Evolutionary conservation across 2,329 filamentous ascomycete genomes (phyloP).

Genomic region (Boeremia lycopersici): DNA sequence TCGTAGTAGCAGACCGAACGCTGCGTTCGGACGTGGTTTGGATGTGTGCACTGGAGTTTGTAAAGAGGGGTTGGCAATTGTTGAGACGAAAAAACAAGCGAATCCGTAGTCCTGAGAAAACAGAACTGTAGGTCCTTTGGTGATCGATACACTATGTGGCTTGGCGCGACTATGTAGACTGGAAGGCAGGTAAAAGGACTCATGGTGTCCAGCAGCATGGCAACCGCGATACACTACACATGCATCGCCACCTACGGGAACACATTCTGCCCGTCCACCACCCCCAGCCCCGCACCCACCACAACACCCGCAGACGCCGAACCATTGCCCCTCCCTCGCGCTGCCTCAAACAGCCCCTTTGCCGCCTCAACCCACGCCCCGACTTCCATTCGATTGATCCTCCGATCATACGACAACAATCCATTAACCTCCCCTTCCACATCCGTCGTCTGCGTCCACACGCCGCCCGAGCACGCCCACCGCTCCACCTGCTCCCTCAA

Average conservation of each 20-base stretch:
- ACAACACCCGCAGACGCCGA: constrained; percentile 1
- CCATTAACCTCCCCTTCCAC: constrained; percentile 78
- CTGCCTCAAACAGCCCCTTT: constrained; percentile 62
- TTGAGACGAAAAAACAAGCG: no score
- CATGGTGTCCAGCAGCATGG: no score
- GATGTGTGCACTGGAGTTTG: no score
- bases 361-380: constrained; percentile 67
- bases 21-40: no score
- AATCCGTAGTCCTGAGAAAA: no score
- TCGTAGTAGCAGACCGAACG: no score
- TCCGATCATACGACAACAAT: constrained; percentile 70
- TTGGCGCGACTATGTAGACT: no score
- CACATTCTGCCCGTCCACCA: constrained; percentile 4
- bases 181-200: no score
- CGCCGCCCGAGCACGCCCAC: constrained; percentile 69
- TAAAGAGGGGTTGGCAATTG: no score
- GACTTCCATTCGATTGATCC: constrained; percentile 62
- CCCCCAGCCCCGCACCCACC: background rate
- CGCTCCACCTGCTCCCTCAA: constrained; percentile 57
- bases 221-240: background rate
- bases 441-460: constrained; percentile 77
- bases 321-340: constrained; percentile 18
- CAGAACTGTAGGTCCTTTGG: no score
- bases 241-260: background rate
- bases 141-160: no score